Base-by-base conservation (phyloP, 495 filamentous ascomycete species). In the Apiosordaria backusii region DNA sequence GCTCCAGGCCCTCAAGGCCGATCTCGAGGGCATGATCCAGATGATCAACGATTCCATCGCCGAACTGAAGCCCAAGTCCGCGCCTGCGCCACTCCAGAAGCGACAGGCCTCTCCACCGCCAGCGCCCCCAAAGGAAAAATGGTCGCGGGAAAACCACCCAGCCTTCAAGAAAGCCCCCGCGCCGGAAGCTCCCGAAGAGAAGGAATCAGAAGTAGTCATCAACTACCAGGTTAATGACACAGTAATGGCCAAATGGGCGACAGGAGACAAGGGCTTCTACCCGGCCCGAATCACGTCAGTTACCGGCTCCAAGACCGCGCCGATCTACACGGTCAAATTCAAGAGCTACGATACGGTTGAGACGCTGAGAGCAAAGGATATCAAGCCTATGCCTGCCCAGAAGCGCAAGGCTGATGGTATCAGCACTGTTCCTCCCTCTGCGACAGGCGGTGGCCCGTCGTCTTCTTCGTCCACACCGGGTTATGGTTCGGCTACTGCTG, bases 291-390 rank as follows among this genome's bases (percentile, higher is more conserved):
- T 99, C 78, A 95, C 90, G 19, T 92, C 90, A 29, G 93, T 97
- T 69, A 97, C 93, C 50, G 95, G 95, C 67, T 95, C 92, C 4
- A 88, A 89, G 21, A 89, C 87, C 62, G 89, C 89, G 40, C 96
- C 94, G 18, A 88, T 97, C 60, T 99, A 97, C 75, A 88, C 90
- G 60, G 94, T 99, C 67, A 94, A 89, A 61, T 99, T 98, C 83
- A 93, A 94, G 78, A 89, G 84, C 63, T 97, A 98, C 73, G 85
- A 87, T 67, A 92, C 86, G 18, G 92, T 92, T 57, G 92, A 97
- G 78, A 96, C 91, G 57, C 80, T 97, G 67, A 85, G 89, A 60
- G 84, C 87, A 65, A 90, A 92, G 79, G 92, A 97, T 74, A 89
- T 99, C 73, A 89, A 90, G 67, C 89, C 93, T 62, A 78, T 94